Evolutionary conservation across 176 grass and related monocot genomes (phyloP).

Genomic region (Tillandsia fasciculata): DNA sequence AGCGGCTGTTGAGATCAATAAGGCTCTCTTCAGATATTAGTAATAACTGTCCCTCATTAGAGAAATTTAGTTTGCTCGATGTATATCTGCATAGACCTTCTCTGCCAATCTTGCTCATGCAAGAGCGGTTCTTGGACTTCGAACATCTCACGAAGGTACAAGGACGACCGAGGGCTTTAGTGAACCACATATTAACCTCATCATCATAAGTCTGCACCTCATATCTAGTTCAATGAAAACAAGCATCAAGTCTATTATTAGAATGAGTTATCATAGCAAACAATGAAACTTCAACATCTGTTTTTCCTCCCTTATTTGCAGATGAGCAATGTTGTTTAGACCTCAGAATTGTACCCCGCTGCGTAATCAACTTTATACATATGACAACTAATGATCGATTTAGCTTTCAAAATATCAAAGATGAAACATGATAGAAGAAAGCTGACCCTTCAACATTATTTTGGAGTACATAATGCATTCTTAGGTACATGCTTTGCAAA

Average conservation of each 20-base stretch:
- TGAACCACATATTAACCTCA: slow-evolving; percentile 76
- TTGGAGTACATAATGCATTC: too few relatives aligned
- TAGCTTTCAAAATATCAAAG: not conserved
- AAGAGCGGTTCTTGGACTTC: slow-evolving; percentile 39
- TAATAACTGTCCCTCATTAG: slow-evolving; percentile 79
- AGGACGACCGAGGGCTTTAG: slow-evolving; percentile 48
- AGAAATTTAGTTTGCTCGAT: slow-evolving; percentile 69
- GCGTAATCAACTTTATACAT: too few relatives aligned
- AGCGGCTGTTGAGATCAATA: slow-evolving; percentile 58
- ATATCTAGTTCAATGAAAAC: slow-evolving; percentile 38
- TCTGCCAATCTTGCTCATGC: slow-evolving; percentile 16
- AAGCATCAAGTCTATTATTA: not conserved
- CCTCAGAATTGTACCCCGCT: too few relatives aligned
- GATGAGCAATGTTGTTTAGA: too few relatives aligned
- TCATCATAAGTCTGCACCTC: slow-evolving; percentile 51
- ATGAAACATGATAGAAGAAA: not conserved
- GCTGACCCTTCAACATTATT: too few relatives aligned
- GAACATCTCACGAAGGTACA: slow-evolving; percentile 78
- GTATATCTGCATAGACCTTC: slow-evolving; percentile 52
- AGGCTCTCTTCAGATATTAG: slow-evolving; percentile 74
- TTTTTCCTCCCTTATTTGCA: too few relatives aligned
- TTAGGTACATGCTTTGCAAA: too few relatives aligned
- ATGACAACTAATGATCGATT: too few relatives aligned
- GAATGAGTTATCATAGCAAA: not conserved
- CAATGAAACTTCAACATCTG: not conserved